phyloP scores from a whole-genome alignment of 441 rosid species.

The Croton setiger region DNA sequence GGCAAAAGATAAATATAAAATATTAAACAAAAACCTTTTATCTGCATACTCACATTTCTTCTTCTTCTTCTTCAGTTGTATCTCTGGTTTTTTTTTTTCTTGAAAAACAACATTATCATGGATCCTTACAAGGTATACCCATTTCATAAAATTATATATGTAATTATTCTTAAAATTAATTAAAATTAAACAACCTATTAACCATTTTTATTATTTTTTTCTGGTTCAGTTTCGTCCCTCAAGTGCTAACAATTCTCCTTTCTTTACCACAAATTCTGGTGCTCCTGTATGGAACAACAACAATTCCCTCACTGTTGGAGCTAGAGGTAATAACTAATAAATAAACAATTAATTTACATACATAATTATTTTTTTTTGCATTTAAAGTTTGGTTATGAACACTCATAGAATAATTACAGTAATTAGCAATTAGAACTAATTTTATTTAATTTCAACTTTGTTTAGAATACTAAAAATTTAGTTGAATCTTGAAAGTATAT shows the following conservation, averaged over 20 bases:
- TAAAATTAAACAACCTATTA: not conserved
- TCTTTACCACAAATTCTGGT: slow-evolving; percentile 86
- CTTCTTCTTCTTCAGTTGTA: not conserved
- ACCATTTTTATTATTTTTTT: not conserved
- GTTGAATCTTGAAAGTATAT: no score
- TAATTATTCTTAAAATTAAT: not conserved
- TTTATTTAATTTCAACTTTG: no score
- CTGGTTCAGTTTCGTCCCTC: slow-evolving; percentile 73
- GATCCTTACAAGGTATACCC: slow-evolving; percentile 77
- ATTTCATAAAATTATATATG: not conserved
- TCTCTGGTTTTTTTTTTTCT: slow-evolving; percentile 2
- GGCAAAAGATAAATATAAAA: not conserved
- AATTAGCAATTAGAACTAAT: no score
- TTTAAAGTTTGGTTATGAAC: no score
- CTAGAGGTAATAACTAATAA: slow-evolving; percentile 70
- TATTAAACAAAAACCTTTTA: not conserved
- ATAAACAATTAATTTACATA: no score
- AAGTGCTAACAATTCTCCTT: slow-evolving; percentile 62
- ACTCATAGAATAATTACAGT: no score
- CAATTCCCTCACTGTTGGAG: slow-evolving; percentile 78
- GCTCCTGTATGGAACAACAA: slow-evolving; percentile 85
- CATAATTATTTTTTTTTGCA: no score
- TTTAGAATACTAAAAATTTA: no score
- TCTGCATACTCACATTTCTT: not conserved
- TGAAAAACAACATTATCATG: slow-evolving; percentile 35